Conservation (phyloP, 306 rosid species). For the Castanea sativa region DNA sequence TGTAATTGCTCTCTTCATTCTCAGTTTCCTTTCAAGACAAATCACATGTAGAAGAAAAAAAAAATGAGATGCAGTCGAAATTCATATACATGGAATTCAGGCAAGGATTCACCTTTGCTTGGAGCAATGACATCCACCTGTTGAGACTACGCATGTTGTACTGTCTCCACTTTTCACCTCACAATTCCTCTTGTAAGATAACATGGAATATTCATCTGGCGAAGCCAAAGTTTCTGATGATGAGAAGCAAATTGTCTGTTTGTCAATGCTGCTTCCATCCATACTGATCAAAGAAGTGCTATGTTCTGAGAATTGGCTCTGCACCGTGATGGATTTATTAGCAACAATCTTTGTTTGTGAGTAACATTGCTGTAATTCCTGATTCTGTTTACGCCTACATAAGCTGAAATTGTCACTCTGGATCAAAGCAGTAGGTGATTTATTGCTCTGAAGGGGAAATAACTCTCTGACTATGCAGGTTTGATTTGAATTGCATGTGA, state of each 20-base stretch:
- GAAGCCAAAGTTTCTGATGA: slow-evolving; percentile 1
- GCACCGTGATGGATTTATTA: too few species aligned
- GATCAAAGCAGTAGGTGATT: background rate
- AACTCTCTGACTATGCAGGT: background rate
- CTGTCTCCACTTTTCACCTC: background rate
- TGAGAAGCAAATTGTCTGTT: too few species aligned
- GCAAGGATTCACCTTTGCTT: slow-evolving; percentile 12
- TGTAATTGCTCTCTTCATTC: slow-evolving; percentile 11
- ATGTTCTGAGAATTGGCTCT: too few species aligned
- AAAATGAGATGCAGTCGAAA: too few species aligned
- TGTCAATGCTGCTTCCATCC: background rate
- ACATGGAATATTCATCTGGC: background rate
- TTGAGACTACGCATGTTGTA: background rate
- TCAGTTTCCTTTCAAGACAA: slow-evolving; percentile 16
- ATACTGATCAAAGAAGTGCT: slow-evolving; percentile 10
- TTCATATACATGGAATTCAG: background rate
- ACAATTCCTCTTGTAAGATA: slow-evolving; percentile 8
- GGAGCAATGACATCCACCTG: slow-evolving; percentile 28
- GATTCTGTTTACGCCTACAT: background rate
- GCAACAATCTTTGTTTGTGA: too few species aligned
- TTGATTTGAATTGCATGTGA: background rate
- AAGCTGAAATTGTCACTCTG: background rate
- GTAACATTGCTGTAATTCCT: background rate
- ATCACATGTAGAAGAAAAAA: background rate
- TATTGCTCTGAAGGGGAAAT: background rate